Evolutionary conservation across 2,329 filamentous ascomycete species (phyloP).

Genomic region (Atkinsonella texensis): DNA sequence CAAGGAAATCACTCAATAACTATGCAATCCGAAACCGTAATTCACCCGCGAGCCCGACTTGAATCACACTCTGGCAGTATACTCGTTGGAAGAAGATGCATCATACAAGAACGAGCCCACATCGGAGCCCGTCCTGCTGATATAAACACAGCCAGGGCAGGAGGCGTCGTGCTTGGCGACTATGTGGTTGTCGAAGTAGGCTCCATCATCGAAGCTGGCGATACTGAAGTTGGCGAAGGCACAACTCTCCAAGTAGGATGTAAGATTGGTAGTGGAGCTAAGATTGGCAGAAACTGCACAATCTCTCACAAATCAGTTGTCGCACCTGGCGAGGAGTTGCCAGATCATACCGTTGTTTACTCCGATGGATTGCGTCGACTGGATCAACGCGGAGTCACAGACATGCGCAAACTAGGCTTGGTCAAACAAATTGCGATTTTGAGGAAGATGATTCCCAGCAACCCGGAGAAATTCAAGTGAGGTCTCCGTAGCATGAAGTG

Average conservation of each 20-base stretch:
- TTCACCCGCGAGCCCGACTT: conserved; percentile 78
- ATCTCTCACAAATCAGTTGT: conserved; percentile 54
- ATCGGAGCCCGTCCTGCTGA: conserved; percentile 34
- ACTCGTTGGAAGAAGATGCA: conserved; percentile 67
- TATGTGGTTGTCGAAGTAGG: conserved; percentile 51
- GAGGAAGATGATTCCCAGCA: conserved; percentile 53
- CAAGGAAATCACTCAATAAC: conserved; percentile 67
- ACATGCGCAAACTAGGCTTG: conserved; percentile 51
- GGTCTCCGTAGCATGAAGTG: conserved; percentile 2
- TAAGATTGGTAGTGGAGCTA: conserved; percentile 46
- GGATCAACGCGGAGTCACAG: conserved; percentile 49
- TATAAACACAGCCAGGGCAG: conserved; percentile 14
- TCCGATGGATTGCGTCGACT: conserved; percentile 46
- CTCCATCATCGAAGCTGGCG: conserved; percentile 48
- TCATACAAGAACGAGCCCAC: conserved; percentile 60
- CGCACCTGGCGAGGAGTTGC: conserved; percentile 42
- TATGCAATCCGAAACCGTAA: conserved; percentile 62
- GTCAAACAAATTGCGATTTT: conserved; percentile 57
- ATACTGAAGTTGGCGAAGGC: conserved; percentile 49
- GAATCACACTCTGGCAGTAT: conserved; percentile 71
- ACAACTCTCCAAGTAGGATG: conserved; percentile 47
- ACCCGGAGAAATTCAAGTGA: conserved; percentile 38
- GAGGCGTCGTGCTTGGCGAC: conserved; percentile 46
- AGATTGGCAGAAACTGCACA: conserved; percentile 58
- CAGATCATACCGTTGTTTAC: conserved; percentile 59